phyloP scores from a whole-genome alignment of 345 rosid species.

The Capsella bursapastoris region DNA sequence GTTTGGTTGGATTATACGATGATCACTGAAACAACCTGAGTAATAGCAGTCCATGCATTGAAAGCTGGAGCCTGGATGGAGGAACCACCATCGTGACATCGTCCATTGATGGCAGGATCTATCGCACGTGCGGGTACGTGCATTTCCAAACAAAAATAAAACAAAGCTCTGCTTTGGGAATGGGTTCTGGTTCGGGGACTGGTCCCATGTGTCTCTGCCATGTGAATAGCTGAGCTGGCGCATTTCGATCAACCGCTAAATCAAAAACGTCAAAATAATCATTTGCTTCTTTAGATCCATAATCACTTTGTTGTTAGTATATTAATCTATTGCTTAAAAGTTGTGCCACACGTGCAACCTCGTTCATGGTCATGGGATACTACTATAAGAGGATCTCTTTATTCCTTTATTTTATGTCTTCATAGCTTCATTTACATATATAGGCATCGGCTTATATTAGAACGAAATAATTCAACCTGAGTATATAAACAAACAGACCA shows the following conservation, averaged over 20 bases:
- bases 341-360: slow-evolving; percentile 45
- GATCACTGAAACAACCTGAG: slow-evolving; percentile 26
- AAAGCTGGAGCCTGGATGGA: not conserved
- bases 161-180: slow-evolving; percentile 27
- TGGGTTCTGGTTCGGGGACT: slow-evolving; percentile 33
- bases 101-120: slow-evolving; percentile 34
- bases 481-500: too few relatives aligned
- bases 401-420: not conserved
- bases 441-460: not conserved
- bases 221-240: slow-evolving; percentile 70
- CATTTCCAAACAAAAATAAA: slow-evolving; percentile 41
- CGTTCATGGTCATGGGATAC: slow-evolving; percentile 26
- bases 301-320: slow-evolving; percentile 21
- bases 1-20: not conserved
- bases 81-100: not conserved
- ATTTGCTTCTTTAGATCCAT: slow-evolving; percentile 40
- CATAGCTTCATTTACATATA: not conserved
- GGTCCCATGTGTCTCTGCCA: slow-evolving; percentile 49
- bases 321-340: slow-evolving; percentile 37
- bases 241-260: slow-evolving; percentile 56
- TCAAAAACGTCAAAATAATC: slow-evolving; percentile 38
- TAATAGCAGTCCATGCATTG: slow-evolving; percentile 32
- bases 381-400: slow-evolving; percentile 25
- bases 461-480: too few relatives aligned
- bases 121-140: slow-evolving; percentile 55